Conservation (phyloP, 2,329 filamentous ascomycete species). For the Graphium sp. region DNA sequence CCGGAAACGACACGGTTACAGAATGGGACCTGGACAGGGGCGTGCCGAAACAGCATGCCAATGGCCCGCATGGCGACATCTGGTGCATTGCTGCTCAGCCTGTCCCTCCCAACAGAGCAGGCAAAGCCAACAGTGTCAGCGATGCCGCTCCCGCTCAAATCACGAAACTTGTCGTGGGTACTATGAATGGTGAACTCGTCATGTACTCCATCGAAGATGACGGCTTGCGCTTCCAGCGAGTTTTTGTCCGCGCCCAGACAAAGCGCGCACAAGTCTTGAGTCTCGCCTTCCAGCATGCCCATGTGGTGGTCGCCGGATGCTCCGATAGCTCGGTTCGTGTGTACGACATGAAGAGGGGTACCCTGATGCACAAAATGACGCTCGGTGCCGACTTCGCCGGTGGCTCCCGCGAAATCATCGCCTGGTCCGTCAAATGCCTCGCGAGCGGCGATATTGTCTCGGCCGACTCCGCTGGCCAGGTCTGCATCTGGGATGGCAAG, state of each 20-base stretch:
- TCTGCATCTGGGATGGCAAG: slow-evolving; percentile 86
- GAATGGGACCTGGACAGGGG: slow-evolving; percentile 87
- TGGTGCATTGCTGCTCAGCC: slow-evolving; percentile 93
- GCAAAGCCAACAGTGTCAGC: slow-evolving; percentile 10
- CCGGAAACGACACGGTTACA: slow-evolving; percentile 79
- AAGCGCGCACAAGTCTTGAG: slow-evolving; percentile 84
- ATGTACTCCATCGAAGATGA: slow-evolving; percentile 75
- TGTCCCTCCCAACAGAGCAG: slow-evolving; percentile 17
- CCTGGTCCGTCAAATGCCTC: slow-evolving; percentile 86
- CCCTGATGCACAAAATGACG: slow-evolving; percentile 66
- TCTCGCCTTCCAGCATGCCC: slow-evolving; percentile 73
- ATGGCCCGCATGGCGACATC: slow-evolving; percentile 86
- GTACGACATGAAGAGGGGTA: slow-evolving; percentile 69
- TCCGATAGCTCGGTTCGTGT: slow-evolving; percentile 92
- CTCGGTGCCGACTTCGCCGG: slow-evolving; percentile 63
- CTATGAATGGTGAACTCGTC: slow-evolving; percentile 78
- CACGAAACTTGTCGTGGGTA: slow-evolving; percentile 64
- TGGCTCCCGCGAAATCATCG: slow-evolving; percentile 69
- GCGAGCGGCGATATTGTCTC: slow-evolving; percentile 82
- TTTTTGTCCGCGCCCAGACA: slow-evolving; percentile 58
- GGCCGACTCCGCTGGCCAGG: slow-evolving; percentile 84
- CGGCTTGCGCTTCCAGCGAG: slow-evolving; percentile 63
- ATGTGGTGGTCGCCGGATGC: slow-evolving; percentile 75
- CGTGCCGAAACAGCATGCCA: slow-evolving; percentile 62
- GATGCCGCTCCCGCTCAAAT: slow-evolving; percentile 15